These are phyloP conservation scores for Rostrohypoxylon terebratum DNA, from an alignment of 495 filamentous ascomycete species.

Conservation along the genomic window DNA sequence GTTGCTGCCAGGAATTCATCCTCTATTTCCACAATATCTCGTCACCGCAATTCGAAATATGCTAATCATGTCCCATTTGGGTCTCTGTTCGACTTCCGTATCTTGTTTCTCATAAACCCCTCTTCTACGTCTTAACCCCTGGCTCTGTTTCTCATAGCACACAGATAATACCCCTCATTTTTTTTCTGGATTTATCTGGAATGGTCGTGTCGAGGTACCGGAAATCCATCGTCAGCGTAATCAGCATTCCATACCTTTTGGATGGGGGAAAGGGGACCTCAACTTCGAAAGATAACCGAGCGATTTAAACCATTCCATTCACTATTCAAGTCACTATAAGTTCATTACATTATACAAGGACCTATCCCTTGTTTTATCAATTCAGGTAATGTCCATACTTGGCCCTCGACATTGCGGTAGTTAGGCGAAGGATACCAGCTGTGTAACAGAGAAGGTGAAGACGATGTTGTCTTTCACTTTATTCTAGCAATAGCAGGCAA, in stretches of 20 bases:
- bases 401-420: too few species aligned
- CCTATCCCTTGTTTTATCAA: too few species aligned
- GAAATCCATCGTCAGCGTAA: neutral
- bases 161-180: constrained; percentile 14
- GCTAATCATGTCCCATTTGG: constrained; percentile 16
- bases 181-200: neutral
- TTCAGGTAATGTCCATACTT: too few species aligned
- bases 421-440: too few species aligned
- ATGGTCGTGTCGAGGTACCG: neutral
- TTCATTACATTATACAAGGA: too few species aligned
- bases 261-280: neutral
- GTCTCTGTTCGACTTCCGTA: neutral
- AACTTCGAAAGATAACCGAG: neutral
- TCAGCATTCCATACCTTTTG: neutral
- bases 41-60: constrained; percentile 3
- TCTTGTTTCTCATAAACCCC: constrained; percentile 12
- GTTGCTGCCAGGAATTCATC: neutral
- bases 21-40: constrained; percentile 5
- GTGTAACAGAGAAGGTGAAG: too few species aligned
- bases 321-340: too few species aligned
- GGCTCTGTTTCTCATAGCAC: constrained; percentile 8
- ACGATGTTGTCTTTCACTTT: too few species aligned
- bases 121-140: constrained; percentile 9
- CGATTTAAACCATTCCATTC: too few species aligned
- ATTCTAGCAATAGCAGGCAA: too few species aligned